phyloP scores from a whole-genome alignment of 768 basidiomycete species.

The Psilocybe cubensis region DNA sequence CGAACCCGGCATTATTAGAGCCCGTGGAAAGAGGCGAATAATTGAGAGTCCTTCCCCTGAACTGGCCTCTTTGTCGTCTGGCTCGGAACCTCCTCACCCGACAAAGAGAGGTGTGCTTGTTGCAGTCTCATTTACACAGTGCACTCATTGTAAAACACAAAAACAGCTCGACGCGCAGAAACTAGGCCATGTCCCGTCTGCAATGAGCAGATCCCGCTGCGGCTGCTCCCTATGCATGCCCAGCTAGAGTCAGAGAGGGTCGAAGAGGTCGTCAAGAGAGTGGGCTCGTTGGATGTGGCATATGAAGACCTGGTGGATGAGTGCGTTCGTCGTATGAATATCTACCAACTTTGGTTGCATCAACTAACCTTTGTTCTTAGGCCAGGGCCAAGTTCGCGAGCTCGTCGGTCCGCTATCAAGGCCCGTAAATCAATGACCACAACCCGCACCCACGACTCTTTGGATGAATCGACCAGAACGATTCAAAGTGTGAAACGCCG shows the following conservation, averaged over 20 bases:
- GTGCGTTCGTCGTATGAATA: slow-evolving; percentile 50
- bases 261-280: slow-evolving; percentile 63
- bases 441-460: slow-evolving; percentile 26
- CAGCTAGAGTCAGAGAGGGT: slow-evolving; percentile 71
- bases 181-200: slow-evolving; percentile 79
- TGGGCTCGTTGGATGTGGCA: slow-evolving; percentile 64
- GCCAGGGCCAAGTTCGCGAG: slow-evolving; percentile 38
- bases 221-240: slow-evolving; percentile 67
- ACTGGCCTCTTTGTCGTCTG: slow-evolving; percentile 38
- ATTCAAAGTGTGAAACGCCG: slow-evolving; percentile 68
- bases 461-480: slow-evolving; percentile 52
- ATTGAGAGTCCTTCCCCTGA: slow-evolving; percentile 27
- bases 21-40: slow-evolving; percentile 55
- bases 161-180: slow-evolving; percentile 70
- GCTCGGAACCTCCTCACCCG: slow-evolving; percentile 34
- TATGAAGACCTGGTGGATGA: slow-evolving; percentile 58
- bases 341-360: background rate
- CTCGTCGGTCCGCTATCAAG: slow-evolving; percentile 40
- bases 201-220: slow-evolving; percentile 69
- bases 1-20: slow-evolving; percentile 22
- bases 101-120: slow-evolving; percentile 53
- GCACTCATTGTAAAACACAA: slow-evolving; percentile 7
- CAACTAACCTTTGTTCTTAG: slow-evolving; percentile 16
- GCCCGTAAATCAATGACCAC: slow-evolving; percentile 41
- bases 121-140: background rate